Percentiles rank a stretch among this genome's conserved stretches.
Evolutionary conservation across 257 asterid species (phyloP).

Genomic region (Solanum clarkiae): DNA sequence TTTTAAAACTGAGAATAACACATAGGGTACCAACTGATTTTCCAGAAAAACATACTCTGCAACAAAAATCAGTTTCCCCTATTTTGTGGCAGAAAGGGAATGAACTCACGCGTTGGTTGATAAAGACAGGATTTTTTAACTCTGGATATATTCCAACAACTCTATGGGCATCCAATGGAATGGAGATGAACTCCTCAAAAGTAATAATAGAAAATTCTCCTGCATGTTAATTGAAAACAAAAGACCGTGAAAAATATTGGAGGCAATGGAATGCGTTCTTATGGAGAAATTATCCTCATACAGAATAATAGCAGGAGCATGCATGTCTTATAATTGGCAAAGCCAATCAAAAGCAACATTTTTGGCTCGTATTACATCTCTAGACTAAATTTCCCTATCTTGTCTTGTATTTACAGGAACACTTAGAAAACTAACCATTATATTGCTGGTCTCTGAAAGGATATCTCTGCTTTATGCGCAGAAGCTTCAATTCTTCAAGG

Average conservation of each 20-base stretch:
- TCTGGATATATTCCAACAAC: slow-evolving; percentile 97
- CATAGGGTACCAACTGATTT: neutral
- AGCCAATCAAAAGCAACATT: neutral
- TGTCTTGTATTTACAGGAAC: neutral
- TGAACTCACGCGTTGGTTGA: slow-evolving; percentile 69
- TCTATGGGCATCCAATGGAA: slow-evolving; percentile 81
- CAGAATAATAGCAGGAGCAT: neutral
- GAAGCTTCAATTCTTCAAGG: slow-evolving; percentile 57
- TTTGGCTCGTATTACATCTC: neutral
- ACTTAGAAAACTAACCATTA: slow-evolving; percentile 43
- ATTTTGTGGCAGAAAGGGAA: slow-evolving; percentile 1
- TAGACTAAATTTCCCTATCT: neutral
- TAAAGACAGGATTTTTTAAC: slow-evolving; percentile 80
- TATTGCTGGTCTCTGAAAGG: slow-evolving; percentile 75
- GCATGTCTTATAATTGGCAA: neutral
- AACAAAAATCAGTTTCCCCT: neutral
- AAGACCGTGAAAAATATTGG: neutral
- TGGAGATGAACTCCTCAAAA: slow-evolving; percentile 72
- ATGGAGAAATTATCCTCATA: neutral
- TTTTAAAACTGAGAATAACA: neutral
- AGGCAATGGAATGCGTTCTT: neutral
- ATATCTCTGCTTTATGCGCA: slow-evolving; percentile 73
- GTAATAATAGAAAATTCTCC: slow-evolving; percentile 77
- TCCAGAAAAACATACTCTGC: neutral
- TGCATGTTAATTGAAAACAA: slow-evolving; percentile 16